Base-by-base conservation (phyloP, 2,329 filamentous ascomycete genomes). In the Cercospora janseana region DNA sequence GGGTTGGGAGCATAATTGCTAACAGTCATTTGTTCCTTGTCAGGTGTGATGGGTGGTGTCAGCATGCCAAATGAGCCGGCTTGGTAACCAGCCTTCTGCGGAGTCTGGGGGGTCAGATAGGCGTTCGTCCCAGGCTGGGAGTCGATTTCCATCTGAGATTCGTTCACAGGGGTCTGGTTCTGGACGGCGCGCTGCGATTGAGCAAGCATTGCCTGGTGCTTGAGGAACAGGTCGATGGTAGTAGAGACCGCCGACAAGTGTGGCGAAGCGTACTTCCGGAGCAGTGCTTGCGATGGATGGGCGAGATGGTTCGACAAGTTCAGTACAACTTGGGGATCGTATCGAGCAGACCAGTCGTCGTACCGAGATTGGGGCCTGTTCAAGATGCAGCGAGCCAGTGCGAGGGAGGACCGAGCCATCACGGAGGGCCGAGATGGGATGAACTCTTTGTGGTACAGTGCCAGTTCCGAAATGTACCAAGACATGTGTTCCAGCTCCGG, bases 381-480 rank as follows among this genome's bases (percentile, higher is more conserved):
- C 8, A 97, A 80, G 57, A 98, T 89, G 66, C 88, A 92, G 57
- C 91, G 80, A 29, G 92, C 85, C 31, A 98, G 80, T 46, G 89
- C 89, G 49, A 97, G 77, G 8, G 91, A 89, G 34, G 90, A 86
- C 59, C 89, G 81, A 35, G 93, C 91, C 79, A 98, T 88, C 58
- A 91, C 85, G 0, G 92, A 95, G 15, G 93, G 90, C 65, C 86
- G 86, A 49, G 87, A 90, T 12, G 91, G 93, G 56, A 98, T 91
- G 64, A 98, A 98, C 60, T 97, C 93, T 65, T 92, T 87, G 75
- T 97, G 89, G 73, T 96, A 98, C 32, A 97, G 78, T 37, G 91
- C 88, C 63, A 97, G 92, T 74, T 98, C 93, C 66, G 88, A 86
- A 56, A 98, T 86, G 75, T 97, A 98, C 56, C 87, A 80, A 13